These are phyloP conservation scores for Amphibolis antarctica DNA, from an alignment of 106 monocot species.

Conservation along the genomic window DNA sequence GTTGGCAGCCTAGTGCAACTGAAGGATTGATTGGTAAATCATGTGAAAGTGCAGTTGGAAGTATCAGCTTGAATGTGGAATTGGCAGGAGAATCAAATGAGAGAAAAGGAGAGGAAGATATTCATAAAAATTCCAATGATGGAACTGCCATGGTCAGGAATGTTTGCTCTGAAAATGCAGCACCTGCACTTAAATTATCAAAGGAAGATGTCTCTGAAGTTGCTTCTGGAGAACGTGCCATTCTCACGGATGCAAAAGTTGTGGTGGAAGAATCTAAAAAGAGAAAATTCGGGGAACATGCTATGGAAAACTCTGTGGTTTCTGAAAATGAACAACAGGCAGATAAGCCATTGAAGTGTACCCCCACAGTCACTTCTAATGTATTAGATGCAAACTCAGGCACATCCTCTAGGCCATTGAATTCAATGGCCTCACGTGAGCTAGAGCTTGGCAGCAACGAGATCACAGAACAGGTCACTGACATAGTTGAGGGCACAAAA, in stretches of 20 bases:
- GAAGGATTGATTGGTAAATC: slow-evolving; percentile 1
- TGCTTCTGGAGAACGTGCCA: neutral
- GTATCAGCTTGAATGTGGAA: slow-evolving; percentile 10
- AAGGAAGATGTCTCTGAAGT: neutral
- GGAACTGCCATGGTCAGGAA: slow-evolving; percentile 3
- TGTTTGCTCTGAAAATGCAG: neutral
- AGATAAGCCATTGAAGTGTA: slow-evolving; percentile 9
- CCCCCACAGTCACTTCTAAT: neutral
- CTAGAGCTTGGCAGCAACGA: slow-evolving; percentile 29
- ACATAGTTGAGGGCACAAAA: slow-evolving; percentile 9
- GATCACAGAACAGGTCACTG: slow-evolving; percentile 16
- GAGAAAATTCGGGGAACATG: neutral
- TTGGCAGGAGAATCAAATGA: slow-evolving; percentile 18
- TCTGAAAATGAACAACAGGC: neutral
- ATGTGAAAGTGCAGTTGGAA: slow-evolving; percentile 5
- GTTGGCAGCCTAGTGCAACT: neutral
- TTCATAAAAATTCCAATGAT: slow-evolving; percentile 8
- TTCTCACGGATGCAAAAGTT: neutral
- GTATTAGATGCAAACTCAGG: neutral
- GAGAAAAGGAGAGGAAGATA: slow-evolving; percentile 26
- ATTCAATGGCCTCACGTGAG: slow-evolving; percentile 7
- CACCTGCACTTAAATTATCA: neutral
- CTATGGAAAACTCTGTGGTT: neutral
- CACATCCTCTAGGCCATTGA: slow-evolving; percentile 8
- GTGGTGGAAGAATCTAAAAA: neutral